Conservation (phyloP, 2,329 filamentous ascomycete genomes). For the Alternaria angustiovoidea region DNA sequence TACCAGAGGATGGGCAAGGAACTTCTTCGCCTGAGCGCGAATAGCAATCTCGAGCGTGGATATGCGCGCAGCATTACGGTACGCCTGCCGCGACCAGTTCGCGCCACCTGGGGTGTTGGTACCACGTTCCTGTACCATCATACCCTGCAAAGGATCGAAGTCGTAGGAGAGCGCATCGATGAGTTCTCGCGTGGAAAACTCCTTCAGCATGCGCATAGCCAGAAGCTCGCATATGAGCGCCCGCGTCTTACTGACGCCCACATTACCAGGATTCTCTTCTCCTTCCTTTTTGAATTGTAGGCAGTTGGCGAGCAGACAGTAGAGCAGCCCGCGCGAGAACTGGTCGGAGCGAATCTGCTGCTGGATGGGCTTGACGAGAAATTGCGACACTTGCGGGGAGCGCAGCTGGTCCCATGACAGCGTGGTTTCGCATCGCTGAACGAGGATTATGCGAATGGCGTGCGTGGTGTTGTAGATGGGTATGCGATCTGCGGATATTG, state of each 20-base stretch:
- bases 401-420: conserved; percentile 93
- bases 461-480: conserved; percentile 93
- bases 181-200: conserved; percentile 86
- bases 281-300: conserved; percentile 91
- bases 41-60: conserved; percentile 95
- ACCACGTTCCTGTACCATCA: conserved; percentile 61
- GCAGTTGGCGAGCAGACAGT: conserved; percentile 91
- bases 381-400: conserved; percentile 95
- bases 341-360: conserved; percentile 84
- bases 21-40: conserved; percentile 88
- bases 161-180: conserved; percentile 96
- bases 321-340: conserved; percentile 85
- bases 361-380: conserved; percentile 93
- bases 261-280: conserved; percentile 81
- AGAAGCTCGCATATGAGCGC: conserved; percentile 90
- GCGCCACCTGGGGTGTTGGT: conserved; percentile 34
- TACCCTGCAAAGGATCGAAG: conserved; percentile 88
- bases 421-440: conserved; percentile 87
- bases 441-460: conserved; percentile 83
- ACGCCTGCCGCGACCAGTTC: conserved; percentile 36
- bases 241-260: conserved; percentile 82
- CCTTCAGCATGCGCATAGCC: conserved; percentile 86
- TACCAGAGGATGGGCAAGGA: conserved; percentile 88
- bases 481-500: conserved; percentile 70
- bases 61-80: conserved; percentile 71